Evolutionary conservation across 192 early-diverging fungal species (phyloP), one percentile per base, ranked within the genome.

Genomic region (Geranomyces michiganensis): DNA sequence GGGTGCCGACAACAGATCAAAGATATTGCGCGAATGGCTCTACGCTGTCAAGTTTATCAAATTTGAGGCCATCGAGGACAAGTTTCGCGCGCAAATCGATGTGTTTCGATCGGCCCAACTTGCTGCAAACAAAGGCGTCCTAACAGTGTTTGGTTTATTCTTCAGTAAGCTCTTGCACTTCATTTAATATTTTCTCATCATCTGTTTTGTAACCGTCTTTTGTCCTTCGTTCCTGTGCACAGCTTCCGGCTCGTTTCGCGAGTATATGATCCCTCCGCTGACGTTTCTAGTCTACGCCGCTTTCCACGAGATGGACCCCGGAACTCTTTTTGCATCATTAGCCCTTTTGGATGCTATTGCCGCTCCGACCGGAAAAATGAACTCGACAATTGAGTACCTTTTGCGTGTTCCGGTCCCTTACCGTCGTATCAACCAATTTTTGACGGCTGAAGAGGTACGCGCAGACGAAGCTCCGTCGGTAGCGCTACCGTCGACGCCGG

Each of bases 361-460:
- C 56, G 49, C 55, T 15, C 62, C 31, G 7, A 78, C 80, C 45
- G 83, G 85, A 21, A 76, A 76, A 63, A 74, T 67, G 26, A 76
- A 85, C 26, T 79, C 81, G 13, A 64, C 81, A 47, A 49, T 56
- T 15, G 75, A 83, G 59, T 79, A 85, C 36, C 68, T 79, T 63
- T 76, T 67, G 17, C 59, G 89, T 56, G 47, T 87, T 44, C 73
- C 84, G 46, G 84, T 84, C 0, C 76, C 85, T 24, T 88, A 93
- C 61, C 2, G 46, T 29, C 61, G 72, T 61, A 31, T n/a, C 55
- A 27, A 22, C 71, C 31, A 55, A 67, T 65, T 65, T 21, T 41
- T 65, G n/a, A 29, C 41, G n/a, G 63, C 63, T 22, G 63, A 65
- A 26, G 63, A 65, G 46, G n/a, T 70, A 89, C 7, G 84, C 90